Percentiles rank a stretch among this genome's conserved stretches.
phyloP scores from a whole-genome alignment of 139 green algal genomes.

The Zygnema circumcarinatum region DNA sequence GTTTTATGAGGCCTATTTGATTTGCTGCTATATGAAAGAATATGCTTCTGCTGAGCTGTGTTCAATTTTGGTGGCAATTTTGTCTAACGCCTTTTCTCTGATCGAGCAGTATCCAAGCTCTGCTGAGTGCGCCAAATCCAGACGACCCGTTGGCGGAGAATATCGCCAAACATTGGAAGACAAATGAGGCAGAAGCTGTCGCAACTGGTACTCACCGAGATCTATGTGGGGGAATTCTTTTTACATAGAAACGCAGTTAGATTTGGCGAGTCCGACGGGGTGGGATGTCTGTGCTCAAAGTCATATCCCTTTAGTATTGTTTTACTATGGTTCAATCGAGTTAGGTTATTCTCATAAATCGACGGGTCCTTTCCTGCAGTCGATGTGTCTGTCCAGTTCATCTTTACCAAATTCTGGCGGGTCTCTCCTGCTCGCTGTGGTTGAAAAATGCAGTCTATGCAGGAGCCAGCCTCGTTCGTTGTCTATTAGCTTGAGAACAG shows the following conservation, averaged over 20 bases:
- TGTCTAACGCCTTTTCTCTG: not conserved
- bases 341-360: not conserved
- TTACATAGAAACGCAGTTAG: not conserved
- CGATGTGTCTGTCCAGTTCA: too few species aligned
- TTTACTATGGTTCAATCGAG: not conserved
- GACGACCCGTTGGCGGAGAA: slow-evolving; percentile 96
- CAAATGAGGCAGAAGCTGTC: slow-evolving; percentile 89
- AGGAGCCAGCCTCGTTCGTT: not conserved
- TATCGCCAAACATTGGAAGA: slow-evolving; percentile 97
- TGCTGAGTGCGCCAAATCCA: slow-evolving; percentile 96
- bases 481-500: not conserved
- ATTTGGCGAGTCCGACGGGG: not conserved
- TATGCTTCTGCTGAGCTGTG: too few species aligned
- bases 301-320: not conserved
- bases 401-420: too few species aligned
- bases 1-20: too few species aligned
- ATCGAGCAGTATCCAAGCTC: slow-evolving; percentile 85
- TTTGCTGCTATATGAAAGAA: too few species aligned
- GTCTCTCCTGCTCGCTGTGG: too few species aligned
- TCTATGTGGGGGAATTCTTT: not conserved
- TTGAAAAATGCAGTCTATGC: too few species aligned
- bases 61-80: too few species aligned
- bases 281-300: not conserved
- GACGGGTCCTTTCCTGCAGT: too few species aligned
- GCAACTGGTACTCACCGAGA: slow-evolving; percentile 53